Evolutionary conservation across 495 filamentous ascomycete species (phyloP).

Genomic region (Cryomyces minteri): DNA sequence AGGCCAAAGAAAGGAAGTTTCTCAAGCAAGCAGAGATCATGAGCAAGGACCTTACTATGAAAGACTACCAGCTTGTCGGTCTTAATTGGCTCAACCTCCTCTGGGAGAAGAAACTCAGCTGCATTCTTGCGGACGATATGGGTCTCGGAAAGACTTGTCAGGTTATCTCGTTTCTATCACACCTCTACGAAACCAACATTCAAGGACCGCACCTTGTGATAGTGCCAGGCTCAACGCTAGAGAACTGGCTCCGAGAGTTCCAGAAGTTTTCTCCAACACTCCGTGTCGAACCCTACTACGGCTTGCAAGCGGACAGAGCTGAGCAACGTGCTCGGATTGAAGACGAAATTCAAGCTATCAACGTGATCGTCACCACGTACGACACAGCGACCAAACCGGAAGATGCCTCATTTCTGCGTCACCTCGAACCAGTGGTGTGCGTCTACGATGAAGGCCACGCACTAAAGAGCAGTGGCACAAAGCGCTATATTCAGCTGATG

Average conservation of each 20-base stretch:
- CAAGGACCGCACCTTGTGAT: conserved; percentile 73
- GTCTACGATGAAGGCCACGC: conserved; percentile 90
- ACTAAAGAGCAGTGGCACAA: conserved; percentile 69
- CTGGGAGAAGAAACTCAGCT: conserved; percentile 56
- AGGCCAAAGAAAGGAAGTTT: conserved; percentile 27
- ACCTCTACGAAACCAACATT: conserved; percentile 47
- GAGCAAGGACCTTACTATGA: conserved; percentile 49
- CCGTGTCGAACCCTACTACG: conserved; percentile 68
- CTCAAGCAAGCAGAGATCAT: conserved; percentile 59
- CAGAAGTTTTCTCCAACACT: conserved; percentile 64
- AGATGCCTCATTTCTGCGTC: conserved; percentile 53
- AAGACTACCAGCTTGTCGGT: conserved; percentile 85
- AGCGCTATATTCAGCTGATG: conserved; percentile 63
- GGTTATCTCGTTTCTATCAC: conserved; percentile 79
- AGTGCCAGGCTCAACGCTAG: conserved; percentile 79
- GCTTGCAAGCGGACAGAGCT: conserved; percentile 37
- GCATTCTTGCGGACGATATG: conserved; percentile 96
- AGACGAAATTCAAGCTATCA: conserved; percentile 41
- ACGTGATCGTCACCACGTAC: conserved; percentile 88
- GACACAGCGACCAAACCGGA: conserved; percentile 44
- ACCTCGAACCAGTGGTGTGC: conserved; percentile 40
- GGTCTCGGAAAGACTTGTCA: conserved; percentile 95
- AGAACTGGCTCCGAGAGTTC: conserved; percentile 92
- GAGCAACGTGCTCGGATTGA: conserved; percentile 48
- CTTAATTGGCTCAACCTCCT: conserved; percentile 84